Conservation (phyloP, 2,329 filamentous ascomycete species). For the Apiospora malaysiana region DNA sequence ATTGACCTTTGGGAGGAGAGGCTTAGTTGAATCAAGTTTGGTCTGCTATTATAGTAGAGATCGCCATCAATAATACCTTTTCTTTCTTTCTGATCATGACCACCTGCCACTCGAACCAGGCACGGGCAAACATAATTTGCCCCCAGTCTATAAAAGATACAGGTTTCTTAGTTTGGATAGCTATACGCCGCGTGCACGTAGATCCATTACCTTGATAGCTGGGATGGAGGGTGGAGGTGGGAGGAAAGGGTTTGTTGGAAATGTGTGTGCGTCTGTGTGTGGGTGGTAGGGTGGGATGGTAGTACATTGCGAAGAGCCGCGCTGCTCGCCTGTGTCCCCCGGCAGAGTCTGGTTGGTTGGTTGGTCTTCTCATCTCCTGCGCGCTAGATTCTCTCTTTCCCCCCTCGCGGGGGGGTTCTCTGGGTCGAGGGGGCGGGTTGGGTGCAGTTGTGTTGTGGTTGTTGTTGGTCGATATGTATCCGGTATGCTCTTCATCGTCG, state of each 20-base stretch:
- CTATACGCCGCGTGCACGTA: background rate
- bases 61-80: background rate
- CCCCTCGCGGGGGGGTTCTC: background rate
- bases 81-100: background rate
- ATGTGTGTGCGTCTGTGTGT: no score
- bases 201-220: background rate
- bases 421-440: background rate
- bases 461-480: background rate
- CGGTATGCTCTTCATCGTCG: conserved; percentile 11
- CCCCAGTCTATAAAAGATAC: background rate
- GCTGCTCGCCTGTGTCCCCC: conserved; percentile 13
- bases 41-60: background rate
- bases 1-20: conserved; percentile 77
- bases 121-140: background rate
- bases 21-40: conserved; percentile 45
- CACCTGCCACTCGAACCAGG: background rate
- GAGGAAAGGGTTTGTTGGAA: background rate
- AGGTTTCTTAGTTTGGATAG: background rate
- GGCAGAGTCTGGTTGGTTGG: conserved; percentile 5
- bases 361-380: background rate
- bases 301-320: conserved; percentile 17
- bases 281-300: background rate
- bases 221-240: background rate
- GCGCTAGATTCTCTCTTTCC: background rate
- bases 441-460: background rate